A percentile compares a stretch with the other conserved stretches of the same genome.
These are phyloP conservation scores for Tuber magnatum DNA, from an alignment of 495 filamentous ascomycete genomes.

Conservation along the genomic window DNA sequence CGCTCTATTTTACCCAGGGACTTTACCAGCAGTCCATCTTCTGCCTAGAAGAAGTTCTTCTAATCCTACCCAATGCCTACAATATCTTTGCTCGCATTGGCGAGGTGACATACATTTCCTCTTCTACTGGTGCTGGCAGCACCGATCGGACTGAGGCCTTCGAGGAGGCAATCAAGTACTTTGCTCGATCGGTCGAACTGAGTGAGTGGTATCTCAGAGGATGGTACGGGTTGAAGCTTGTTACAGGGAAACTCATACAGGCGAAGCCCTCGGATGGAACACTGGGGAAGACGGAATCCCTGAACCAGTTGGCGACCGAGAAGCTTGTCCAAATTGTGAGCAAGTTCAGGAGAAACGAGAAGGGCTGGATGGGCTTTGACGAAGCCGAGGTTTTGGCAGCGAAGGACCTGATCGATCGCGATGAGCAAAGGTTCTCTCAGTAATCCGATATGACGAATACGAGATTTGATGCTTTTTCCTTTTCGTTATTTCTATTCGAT, in stretches of 20 bases:
- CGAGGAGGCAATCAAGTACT: slow-evolving; percentile 67
- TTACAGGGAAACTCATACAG: slow-evolving; percentile 44
- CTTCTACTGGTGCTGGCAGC: slow-evolving; percentile 41
- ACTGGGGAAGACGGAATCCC: slow-evolving; percentile 52
- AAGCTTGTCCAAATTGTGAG: slow-evolving; percentile 71
- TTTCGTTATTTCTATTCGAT: slow-evolving; percentile 13
- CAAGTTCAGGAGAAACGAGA: slow-evolving; percentile 52
- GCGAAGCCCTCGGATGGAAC: slow-evolving; percentile 47
- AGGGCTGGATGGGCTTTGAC: slow-evolving; percentile 65
- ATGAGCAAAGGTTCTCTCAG: slow-evolving; percentile 19
- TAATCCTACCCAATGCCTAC: slow-evolving; percentile 90
- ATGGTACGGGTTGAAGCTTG: slow-evolving; percentile 81
- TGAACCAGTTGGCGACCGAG: slow-evolving; percentile 65
- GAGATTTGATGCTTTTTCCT: background rate
- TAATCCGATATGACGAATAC: slow-evolving; percentile 12
- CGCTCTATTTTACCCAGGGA: slow-evolving; percentile 71
- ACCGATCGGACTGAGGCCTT: slow-evolving; percentile 49
- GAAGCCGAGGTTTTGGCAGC: slow-evolving; percentile 71
- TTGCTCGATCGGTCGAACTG: slow-evolving; percentile 83
- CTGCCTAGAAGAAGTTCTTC: slow-evolving; percentile 79
- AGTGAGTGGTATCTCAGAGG: slow-evolving; percentile 88
- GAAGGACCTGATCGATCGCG: slow-evolving; percentile 56
- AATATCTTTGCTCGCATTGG: slow-evolving; percentile 89
- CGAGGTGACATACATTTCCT: slow-evolving; percentile 65
- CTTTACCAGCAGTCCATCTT: slow-evolving; percentile 75